phyloP scores from a whole-genome alignment of 2,329 filamentous ascomycete species.

The Aspergillus fumigatiaffinis region DNA sequence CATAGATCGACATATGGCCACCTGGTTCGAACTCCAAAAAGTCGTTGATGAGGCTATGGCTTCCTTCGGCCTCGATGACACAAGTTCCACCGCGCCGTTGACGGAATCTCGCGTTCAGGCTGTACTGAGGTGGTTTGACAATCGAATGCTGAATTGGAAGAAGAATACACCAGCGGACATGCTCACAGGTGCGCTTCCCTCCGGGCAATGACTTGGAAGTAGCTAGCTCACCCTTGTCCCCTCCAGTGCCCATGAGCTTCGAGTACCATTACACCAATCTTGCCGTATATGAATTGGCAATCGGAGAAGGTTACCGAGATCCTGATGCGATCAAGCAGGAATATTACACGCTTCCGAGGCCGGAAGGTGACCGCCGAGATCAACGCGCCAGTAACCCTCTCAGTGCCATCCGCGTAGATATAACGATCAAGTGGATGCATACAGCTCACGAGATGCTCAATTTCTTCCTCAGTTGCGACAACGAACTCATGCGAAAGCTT shows the following conservation, averaged over 20 bases:
- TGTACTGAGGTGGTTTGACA: conserved; percentile 34
- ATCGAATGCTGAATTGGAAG: conserved; percentile 32
- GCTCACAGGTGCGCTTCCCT: conserved; percentile 24
- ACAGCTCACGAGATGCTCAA: conserved; percentile 32
- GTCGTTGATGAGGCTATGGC: conserved; percentile 33
- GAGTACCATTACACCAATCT: conserved; percentile 14
- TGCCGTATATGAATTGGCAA: conserved; percentile 10
- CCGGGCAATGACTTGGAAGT: background rate
- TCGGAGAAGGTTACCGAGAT: conserved; percentile 31
- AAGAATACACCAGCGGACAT: conserved; percentile 24
- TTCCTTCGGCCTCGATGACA: conserved; percentile 35
- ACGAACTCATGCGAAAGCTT: conserved; percentile 30
- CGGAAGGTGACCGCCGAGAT: conserved; percentile 10
- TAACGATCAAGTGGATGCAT: conserved; percentile 37
- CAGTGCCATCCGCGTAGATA: conserved; percentile 33
- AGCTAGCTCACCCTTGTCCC: background rate
- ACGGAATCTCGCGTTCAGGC: conserved; percentile 33
- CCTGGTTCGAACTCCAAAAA: conserved; percentile 33
- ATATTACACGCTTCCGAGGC: conserved; percentile 31
- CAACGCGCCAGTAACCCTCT: conserved; percentile 14
- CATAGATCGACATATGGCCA: conserved; percentile 28
- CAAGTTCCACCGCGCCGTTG: conserved; percentile 26
- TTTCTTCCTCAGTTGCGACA: conserved; percentile 29
- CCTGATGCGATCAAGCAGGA: conserved; percentile 30
- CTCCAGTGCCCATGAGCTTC: conserved; percentile 12